These are phyloP conservation scores for Luvunga scandens DNA, from an alignment of 345 rosid genomes.

Conservation along the genomic window DNA sequence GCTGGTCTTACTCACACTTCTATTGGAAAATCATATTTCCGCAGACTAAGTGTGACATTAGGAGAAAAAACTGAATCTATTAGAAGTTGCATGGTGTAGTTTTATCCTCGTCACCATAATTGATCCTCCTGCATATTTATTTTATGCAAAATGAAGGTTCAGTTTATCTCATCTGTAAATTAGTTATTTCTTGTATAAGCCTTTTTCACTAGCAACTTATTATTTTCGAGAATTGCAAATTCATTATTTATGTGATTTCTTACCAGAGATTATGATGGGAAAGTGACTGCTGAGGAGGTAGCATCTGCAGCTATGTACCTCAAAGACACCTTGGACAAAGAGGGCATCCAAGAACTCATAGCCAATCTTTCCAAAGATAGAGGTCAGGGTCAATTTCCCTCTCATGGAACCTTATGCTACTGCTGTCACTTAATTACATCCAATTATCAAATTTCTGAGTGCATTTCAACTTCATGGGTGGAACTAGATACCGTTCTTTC, in stretches of 20 bases:
- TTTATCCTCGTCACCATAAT: not conserved
- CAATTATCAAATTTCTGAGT: not conserved
- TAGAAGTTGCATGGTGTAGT: not conserved
- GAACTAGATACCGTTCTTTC: not conserved
- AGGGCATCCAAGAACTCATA: constrained; percentile 88
- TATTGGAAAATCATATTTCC: not conserved
- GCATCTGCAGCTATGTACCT: constrained; percentile 84
- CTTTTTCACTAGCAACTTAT: not conserved
- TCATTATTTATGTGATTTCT: constrained; percentile 14
- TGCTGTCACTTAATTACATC: not conserved
- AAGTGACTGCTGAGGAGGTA: constrained; percentile 93
- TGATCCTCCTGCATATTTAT: not conserved
- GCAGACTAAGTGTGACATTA: not conserved
- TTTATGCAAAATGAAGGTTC: not conserved
- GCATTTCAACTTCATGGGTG: not conserved
- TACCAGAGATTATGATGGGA: constrained; percentile 88
- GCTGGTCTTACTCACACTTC: not conserved
- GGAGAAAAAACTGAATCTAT: not conserved
- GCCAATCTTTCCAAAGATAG: constrained; percentile 81
- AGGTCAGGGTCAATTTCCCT: constrained; percentile 47
- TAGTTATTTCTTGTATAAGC: not conserved
- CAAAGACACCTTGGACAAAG: constrained; percentile 80
- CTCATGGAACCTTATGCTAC: not conserved
- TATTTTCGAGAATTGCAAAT: not conserved
- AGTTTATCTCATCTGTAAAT: not conserved